Percentiles rank a stretch among this genome's conserved stretches.
Conservation (phyloP, 805 yeast species). For the Candida insectalens region DNA sequence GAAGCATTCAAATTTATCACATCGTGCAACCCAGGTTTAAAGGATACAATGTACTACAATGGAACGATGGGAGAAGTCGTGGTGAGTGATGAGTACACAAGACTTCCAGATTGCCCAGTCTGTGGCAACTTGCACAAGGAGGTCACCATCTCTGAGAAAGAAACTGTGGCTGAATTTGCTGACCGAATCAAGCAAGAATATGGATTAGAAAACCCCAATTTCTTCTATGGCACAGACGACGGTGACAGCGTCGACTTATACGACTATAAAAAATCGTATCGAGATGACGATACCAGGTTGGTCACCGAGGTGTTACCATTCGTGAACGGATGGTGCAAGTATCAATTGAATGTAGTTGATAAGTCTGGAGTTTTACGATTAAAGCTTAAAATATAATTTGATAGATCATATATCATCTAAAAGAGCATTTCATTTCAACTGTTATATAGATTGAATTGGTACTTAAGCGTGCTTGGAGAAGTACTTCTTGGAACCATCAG, state of each 20-base stretch:
- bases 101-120: constrained; percentile 58
- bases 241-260: no score
- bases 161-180: constrained; percentile 11
- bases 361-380: constrained; percentile 3
- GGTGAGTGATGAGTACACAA: constrained; percentile 57
- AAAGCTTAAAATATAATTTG: constrained; percentile 5
- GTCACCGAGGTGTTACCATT: constrained; percentile 10
- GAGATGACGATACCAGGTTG: neutral
- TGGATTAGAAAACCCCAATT: constrained; percentile 10
- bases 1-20: constrained; percentile 78
- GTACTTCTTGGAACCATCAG: constrained; percentile 70
- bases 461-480: constrained; percentile 38
- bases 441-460: neutral
- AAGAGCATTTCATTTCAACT: neutral
- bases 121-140: constrained; percentile 42
- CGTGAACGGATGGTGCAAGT: neutral
- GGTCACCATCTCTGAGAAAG: constrained; percentile 3
- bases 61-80: constrained; percentile 76
- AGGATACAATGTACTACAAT: constrained; percentile 79
- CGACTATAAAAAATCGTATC: constrained; percentile 10
- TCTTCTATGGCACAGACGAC: constrained; percentile 12
- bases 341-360: constrained; percentile 14
- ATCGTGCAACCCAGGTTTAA: constrained; percentile 52
- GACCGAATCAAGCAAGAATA: constrained; percentile 6
- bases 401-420: neutral